Evolutionary conservation across 2,329 filamentous ascomycete species (phyloP).

Genomic region (Penicillium capsulatum): DNA sequence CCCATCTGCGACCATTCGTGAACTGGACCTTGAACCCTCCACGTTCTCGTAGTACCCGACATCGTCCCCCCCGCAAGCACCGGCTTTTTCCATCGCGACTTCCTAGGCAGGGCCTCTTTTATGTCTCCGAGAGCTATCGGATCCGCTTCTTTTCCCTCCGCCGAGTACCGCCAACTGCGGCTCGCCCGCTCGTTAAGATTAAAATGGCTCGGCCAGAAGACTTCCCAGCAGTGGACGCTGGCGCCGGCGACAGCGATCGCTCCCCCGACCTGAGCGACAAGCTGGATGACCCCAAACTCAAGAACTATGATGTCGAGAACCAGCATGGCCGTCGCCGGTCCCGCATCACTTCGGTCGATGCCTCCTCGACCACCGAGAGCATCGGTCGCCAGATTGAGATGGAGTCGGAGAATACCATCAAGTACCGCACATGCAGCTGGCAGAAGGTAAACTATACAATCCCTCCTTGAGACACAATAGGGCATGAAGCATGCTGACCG

Average conservation of each 20-base stretch:
- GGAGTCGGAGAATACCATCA: conserved; percentile 73
- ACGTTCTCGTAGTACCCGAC: no score
- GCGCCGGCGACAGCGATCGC: conserved; percentile 16
- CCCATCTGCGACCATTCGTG: neutral
- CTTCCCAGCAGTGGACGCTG: conserved; percentile 14
- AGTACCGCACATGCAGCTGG: conserved; percentile 93
- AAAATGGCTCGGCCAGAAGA: conserved; percentile 37
- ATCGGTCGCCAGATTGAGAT: conserved; percentile 67
- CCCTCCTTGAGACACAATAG: neutral
- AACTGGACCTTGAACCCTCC: no score
- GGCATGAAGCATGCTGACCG: neutral
- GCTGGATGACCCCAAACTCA: conserved; percentile 24
- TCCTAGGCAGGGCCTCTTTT: conserved; percentile 17
- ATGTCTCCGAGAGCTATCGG: conserved; percentile 33
- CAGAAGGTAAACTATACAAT: conserved; percentile 69
- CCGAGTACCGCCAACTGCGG: conserved; percentile 33
- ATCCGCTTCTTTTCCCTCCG: conserved; percentile 23
- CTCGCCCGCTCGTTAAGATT: conserved; percentile 31
- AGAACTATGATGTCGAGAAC: conserved; percentile 30
- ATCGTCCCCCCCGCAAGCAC: neutral
- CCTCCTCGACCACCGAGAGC: conserved; percentile 42
- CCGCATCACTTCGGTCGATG: conserved; percentile 23
- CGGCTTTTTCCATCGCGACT: neutral
- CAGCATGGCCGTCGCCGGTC: conserved; percentile 17
- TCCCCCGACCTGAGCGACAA: conserved; percentile 23